Percentiles rank a stretch among this genome's conserved stretches.
Evolutionary conservation across 2,329 filamentous ascomycete species (phyloP).

Genomic region (Pseudogymnoascus pannorum): DNA sequence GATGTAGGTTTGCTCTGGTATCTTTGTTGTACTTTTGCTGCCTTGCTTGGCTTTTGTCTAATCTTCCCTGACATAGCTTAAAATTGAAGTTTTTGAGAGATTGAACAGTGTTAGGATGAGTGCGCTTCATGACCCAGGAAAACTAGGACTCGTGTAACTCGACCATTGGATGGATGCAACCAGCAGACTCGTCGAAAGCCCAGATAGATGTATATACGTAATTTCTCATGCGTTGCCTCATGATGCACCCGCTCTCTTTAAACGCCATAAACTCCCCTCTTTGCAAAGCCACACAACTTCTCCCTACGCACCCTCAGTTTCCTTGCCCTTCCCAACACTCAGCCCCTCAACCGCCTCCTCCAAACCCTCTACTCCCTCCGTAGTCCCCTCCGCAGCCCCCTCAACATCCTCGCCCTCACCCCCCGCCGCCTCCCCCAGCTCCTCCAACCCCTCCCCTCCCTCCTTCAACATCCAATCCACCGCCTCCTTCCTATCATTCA

Average conservation of each 20-base stretch:
- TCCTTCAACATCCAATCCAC: slow-evolving; percentile 45
- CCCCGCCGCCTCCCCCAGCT: slow-evolving; percentile 22
- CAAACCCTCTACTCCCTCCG: slow-evolving; percentile 1
- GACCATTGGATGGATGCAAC: no score
- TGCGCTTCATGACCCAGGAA: neutral
- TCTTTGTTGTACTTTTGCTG: neutral
- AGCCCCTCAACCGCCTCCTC: neutral
- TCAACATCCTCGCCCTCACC: slow-evolving; percentile 16
- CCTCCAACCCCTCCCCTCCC: slow-evolving; percentile 32
- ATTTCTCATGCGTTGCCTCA: neutral
- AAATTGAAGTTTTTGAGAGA: neutral
- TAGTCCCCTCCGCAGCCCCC: slow-evolving; percentile 11
- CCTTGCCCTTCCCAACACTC: neutral
- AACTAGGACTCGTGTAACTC: no score
- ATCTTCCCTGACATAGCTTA: slow-evolving; percentile 8
- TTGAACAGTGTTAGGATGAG: neutral
- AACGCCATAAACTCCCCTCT: slow-evolving; percentile 2
- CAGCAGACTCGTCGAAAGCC: neutral
- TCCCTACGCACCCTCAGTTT: neutral
- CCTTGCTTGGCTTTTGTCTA: slow-evolving; percentile 3
- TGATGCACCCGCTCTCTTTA: neutral
- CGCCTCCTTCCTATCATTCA: slow-evolving; percentile 59
- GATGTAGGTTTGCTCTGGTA: neutral
- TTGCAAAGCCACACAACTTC: neutral
- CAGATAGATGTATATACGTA: neutral